Evolutionary conservation across 1,284 basidiomycete genomes (phyloP).

Genomic region (Naganishia sp.): DNA sequence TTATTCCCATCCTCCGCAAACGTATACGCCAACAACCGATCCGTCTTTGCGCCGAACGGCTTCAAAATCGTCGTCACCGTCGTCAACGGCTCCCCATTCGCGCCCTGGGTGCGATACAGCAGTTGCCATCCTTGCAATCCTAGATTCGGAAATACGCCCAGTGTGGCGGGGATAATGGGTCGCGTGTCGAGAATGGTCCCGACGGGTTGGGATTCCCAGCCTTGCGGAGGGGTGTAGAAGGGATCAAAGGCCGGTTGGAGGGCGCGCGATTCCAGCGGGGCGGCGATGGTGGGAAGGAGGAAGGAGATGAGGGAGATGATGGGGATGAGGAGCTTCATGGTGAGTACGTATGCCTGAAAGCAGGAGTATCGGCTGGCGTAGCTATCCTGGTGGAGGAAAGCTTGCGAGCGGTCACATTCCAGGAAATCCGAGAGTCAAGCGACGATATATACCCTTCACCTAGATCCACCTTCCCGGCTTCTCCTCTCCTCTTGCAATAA

Average conservation of each 20-base stretch:
- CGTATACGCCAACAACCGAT: slow-evolving; percentile 25
- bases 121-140: slow-evolving; percentile 19
- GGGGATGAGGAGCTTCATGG: slow-evolving; percentile 15
- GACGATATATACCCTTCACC: not conserved
- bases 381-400: not conserved
- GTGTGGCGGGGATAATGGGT: slow-evolving; percentile 1
- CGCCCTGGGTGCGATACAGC: slow-evolving; percentile 22
- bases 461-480: not conserved
- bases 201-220: slow-evolving; percentile 19
- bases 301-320: slow-evolving; percentile 8
- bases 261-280: slow-evolving; percentile 15
- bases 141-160: slow-evolving; percentile 9
- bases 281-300: slow-evolving; percentile 10
- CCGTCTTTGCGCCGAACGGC: slow-evolving; percentile 12
- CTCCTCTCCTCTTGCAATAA: not conserved
- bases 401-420: not conserved
- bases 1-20: slow-evolving; percentile 27
- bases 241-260: slow-evolving; percentile 12
- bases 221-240: slow-evolving; percentile 6
- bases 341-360: not conserved
- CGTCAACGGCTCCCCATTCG: slow-evolving; percentile 19
- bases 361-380: not conserved
- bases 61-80: slow-evolving; percentile 25
- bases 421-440: not conserved
- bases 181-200: slow-evolving; percentile 12